These are phyloP conservation scores for Suillus sp. DNA, from an alignment of 768 basidiomycete species.

Conservation along the genomic window DNA sequence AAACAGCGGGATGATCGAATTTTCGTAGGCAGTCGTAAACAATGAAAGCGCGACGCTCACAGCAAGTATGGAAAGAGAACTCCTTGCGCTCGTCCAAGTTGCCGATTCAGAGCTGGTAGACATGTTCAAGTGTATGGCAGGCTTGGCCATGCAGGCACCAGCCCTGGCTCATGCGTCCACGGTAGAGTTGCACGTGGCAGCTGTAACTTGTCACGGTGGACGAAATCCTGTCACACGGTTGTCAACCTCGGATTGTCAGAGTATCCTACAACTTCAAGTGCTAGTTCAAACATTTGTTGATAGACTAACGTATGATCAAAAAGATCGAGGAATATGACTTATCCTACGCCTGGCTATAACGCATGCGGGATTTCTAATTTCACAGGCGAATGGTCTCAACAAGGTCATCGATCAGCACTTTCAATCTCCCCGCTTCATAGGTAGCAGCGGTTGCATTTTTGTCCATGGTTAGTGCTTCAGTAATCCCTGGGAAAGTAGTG, in stretches of 20 bases:
- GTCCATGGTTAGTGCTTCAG: conserved; percentile 75
- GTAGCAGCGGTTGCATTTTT: conserved; percentile 61
- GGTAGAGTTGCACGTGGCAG: background rate
- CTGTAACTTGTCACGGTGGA: background rate
- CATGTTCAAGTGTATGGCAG: background rate
- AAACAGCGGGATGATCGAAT: conserved; percentile 68
- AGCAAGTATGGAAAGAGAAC: conserved; percentile 28
- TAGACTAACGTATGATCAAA: too few relatives aligned
- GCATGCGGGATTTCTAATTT: conserved; percentile 8
- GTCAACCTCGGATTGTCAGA: background rate
- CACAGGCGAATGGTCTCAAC: conserved; percentile 34
- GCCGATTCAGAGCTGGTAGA: conserved; percentile 9
- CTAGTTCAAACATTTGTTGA: background rate
- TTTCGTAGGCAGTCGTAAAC: conserved; percentile 61
- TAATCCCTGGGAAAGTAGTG: conserved; percentile 79
- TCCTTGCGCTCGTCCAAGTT: conserved; percentile 19
- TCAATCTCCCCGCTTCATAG: conserved; percentile 64
- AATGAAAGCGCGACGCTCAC: conserved; percentile 49
- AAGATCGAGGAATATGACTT: background rate
- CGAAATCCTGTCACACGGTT: background rate
- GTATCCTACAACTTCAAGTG: background rate
- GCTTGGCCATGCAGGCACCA: background rate
- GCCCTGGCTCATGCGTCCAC: background rate
- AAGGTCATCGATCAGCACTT: conserved; percentile 52
- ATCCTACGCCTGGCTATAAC: background rate